Percentiles rank a stretch among this genome's conserved stretches.
Conservation (phyloP, 805 yeast species). For the Ogataea neopini region DNA sequence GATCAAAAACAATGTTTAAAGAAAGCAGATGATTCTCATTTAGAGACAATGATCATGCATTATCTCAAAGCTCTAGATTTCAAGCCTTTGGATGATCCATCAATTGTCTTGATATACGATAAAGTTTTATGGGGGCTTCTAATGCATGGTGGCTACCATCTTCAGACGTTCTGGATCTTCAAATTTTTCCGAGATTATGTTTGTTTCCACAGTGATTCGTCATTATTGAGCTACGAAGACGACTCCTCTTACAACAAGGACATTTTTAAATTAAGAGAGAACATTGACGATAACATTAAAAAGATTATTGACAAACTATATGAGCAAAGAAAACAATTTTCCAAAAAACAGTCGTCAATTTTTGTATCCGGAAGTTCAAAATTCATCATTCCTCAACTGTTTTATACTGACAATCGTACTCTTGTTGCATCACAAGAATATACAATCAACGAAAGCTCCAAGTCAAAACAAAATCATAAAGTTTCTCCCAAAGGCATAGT, state of each 20-base stretch:
- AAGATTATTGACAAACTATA: slow-evolving; percentile 16
- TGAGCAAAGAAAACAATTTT: slow-evolving; percentile 20
- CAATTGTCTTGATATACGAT: slow-evolving; percentile 35
- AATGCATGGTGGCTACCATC: slow-evolving; percentile 45
- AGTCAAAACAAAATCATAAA: slow-evolving; percentile 14
- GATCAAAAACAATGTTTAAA: slow-evolving; percentile 5
- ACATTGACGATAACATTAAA: slow-evolving; percentile 10
- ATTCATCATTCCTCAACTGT: slow-evolving; percentile 22
- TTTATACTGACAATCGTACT: slow-evolving; percentile 10
- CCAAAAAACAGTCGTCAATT: slow-evolving; percentile 11
- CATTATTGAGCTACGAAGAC: slow-evolving; percentile 21
- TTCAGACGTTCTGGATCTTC: slow-evolving; percentile 46
- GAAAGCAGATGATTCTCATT: slow-evolving; percentile 17
- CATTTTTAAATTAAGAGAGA: slow-evolving; percentile 15
- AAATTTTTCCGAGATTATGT: slow-evolving; percentile 36
- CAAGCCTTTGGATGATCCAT: slow-evolving; percentile 41
- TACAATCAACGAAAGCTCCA: slow-evolving; percentile 5
- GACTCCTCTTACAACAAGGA: slow-evolving; percentile 14
- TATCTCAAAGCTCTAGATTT: slow-evolving; percentile 38
- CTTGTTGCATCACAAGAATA: slow-evolving; percentile 18
- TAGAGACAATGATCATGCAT: slow-evolving; percentile 41
- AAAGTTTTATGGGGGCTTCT: slow-evolving; percentile 44
- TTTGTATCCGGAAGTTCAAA: slow-evolving; percentile 14
- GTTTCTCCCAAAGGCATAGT: slow-evolving; percentile 14
- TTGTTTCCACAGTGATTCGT: slow-evolving; percentile 20